Evolutionary conservation across 2,329 filamentous ascomycete genomes (phyloP), one percentile per base, ranked within the genome.

Genomic region (Cercospora sp.): DNA sequence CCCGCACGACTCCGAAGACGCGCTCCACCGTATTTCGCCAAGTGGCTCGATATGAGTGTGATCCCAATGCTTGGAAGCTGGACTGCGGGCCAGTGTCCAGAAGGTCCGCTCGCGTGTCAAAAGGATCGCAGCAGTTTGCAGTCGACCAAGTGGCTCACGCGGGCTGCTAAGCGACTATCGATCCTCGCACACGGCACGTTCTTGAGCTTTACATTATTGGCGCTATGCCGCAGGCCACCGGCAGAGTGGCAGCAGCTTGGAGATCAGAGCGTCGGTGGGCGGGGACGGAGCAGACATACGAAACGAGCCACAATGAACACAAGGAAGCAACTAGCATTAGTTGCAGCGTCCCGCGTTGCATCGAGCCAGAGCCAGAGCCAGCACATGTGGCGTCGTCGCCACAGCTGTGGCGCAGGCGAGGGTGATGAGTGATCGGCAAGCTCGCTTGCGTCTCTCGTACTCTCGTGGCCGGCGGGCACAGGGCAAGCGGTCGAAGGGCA

Each of bases 261-360:
- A 30, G 26, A 37, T 37, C 49, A 64, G 8, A 13, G 61, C 21
- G 34, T 24, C 18, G 49, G 34, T 66, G 55, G 45, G 64, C 65
- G 60, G 63, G 58, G 43, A 60, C 70, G 66, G 70, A 68, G 66
- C 68, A 70, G 63, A 58, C 60, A 61, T 63, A 70, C 69, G 71
- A 69, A 72, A 67, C 66, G 67, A 71, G 70, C 70, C 70, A 71
- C 70, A 71, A 65, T 60, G 61, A 30, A 30, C 53, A 51, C 57
- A 16, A 51, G 18, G 34, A 60, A 16, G 37, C 37, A 43, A 43
- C 37, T 43, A 43, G 16, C 37, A 6, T 43, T 43, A 43, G 37
- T 43, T 9, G 37, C 37, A 43, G 37, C 37, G 13, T 40, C 34
- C 34, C 34, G 34, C 34, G 34, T 40, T 40, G 34, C 34, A 40